These are phyloP conservation scores for Bisporella sp. DNA, from an alignment of 2,329 filamentous ascomycete genomes.

Conservation along the genomic window DNA sequence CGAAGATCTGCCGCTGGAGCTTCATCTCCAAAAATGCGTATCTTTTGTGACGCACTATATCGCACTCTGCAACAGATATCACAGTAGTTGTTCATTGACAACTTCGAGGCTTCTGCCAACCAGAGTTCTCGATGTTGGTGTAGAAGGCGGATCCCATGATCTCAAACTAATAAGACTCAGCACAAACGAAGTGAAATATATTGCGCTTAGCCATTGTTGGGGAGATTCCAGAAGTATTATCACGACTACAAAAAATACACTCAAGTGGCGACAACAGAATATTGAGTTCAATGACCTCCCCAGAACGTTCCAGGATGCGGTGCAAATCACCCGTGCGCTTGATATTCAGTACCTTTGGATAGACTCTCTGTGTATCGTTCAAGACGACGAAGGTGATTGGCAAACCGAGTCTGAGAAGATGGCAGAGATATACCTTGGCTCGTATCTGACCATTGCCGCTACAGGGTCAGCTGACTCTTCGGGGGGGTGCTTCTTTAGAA, in stretches of 20 bases:
- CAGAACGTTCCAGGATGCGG: not conserved
- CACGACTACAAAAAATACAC: not conserved
- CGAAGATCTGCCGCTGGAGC: no score
- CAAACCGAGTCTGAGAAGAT: not conserved
- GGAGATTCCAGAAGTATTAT: not conserved
- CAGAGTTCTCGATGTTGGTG: not conserved
- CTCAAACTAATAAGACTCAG: not conserved
- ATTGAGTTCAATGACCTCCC: not conserved
- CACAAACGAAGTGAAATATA: not conserved
- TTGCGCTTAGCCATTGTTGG: not conserved
- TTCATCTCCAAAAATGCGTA: no score
- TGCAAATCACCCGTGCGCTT: not conserved
- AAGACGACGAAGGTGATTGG: not conserved
- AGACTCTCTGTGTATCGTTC: no score
- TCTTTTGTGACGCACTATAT: no score
- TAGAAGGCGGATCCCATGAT: not conserved
- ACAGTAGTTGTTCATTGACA: no score
- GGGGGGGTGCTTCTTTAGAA: not conserved
- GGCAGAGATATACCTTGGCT: conserved; percentile 2
- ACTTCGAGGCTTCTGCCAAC: not conserved
- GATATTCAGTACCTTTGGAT: not conserved
- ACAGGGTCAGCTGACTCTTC: not conserved
- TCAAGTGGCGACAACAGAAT: not conserved
- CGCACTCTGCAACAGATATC: no score
- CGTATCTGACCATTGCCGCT: conserved; percentile 1